phyloP scores from a whole-genome alignment of 495 filamentous ascomycete species.

The Terfezia claveryi region DNA sequence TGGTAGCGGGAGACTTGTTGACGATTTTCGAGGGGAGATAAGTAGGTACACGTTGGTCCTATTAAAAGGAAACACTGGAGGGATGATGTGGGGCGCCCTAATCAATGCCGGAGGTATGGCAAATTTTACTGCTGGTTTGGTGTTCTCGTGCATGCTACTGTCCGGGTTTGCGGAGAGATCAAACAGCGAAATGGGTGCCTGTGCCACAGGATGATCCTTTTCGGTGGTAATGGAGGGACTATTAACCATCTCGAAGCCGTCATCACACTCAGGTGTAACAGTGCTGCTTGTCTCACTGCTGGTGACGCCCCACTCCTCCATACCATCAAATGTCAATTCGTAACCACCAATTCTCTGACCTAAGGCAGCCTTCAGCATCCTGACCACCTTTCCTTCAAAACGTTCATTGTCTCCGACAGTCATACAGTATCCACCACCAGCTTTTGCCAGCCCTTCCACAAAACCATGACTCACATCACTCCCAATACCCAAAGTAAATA shows the following conservation, averaged over 20 bases:
- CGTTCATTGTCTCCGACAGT: constrained; percentile 31
- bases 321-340: constrained; percentile 35
- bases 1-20: constrained; percentile 24
- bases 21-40: constrained; percentile 24
- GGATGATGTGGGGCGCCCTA: constrained; percentile 39
- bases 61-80: constrained; percentile 40
- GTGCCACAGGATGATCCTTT: constrained; percentile 1
- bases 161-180: constrained; percentile 23
- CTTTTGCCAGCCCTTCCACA: constrained; percentile 43
- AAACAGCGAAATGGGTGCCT: constrained; percentile 35
- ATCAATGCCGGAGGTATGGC: constrained; percentile 29
- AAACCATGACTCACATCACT: constrained; percentile 36
- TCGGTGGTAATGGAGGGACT: constrained; percentile 24
- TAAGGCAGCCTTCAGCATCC: constrained; percentile 49
- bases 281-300: constrained; percentile 2
- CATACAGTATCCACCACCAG: constrained; percentile 46
- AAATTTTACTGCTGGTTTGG: constrained; percentile 28
- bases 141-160: constrained; percentile 21
- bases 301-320: constrained; percentile 10
- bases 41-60: constrained; percentile 42
- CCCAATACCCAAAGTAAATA: constrained; percentile 49
- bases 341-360: constrained; percentile 39
- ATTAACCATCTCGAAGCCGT: constrained; percentile 37
- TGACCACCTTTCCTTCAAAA: constrained; percentile 33
- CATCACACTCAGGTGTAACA: constrained; percentile 6